phyloP scores from a whole-genome alignment of 2,329 filamentous ascomycete species.

The Pseudogymnoascus verrucosus region DNA sequence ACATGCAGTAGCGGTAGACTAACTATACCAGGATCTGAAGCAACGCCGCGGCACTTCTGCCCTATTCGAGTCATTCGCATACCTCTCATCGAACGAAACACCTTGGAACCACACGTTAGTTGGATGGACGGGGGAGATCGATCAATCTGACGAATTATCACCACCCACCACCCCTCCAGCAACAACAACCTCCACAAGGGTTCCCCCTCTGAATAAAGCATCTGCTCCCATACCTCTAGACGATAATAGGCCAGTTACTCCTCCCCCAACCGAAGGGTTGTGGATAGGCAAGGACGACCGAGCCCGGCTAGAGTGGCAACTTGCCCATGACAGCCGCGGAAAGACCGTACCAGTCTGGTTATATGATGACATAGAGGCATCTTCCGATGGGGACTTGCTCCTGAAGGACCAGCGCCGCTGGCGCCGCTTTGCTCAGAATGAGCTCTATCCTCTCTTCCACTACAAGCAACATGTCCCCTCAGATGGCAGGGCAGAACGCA shows the following conservation, averaged over 20 bases:
- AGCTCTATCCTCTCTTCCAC: slow-evolving; percentile 88
- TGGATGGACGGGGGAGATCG: slow-evolving; percentile 89
- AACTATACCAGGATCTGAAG: slow-evolving; percentile 55
- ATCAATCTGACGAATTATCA: slow-evolving; percentile 39
- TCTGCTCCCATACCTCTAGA: slow-evolving; percentile 75
- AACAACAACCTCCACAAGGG: slow-evolving; percentile 36
- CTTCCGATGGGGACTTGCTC: slow-evolving; percentile 55
- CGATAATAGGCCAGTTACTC: slow-evolving; percentile 46
- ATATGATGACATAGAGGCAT: slow-evolving; percentile 62
- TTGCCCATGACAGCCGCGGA: slow-evolving; percentile 65
- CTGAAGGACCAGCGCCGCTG: slow-evolving; percentile 79
- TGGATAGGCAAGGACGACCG: slow-evolving; percentile 65
- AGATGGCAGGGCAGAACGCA: slow-evolving; percentile 71
- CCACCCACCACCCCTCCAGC: slow-evolving; percentile 42
- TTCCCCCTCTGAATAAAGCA: slow-evolving; percentile 59
- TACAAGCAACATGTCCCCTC: slow-evolving; percentile 92
- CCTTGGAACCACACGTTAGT: slow-evolving; percentile 90
- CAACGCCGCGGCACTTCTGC: slow-evolving; percentile 81
- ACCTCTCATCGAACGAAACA: slow-evolving; percentile 74
- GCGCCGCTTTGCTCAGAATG: slow-evolving; percentile 84
- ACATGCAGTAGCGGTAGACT: neutral
- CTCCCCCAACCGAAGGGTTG: slow-evolving; percentile 58
- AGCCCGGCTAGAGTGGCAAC: slow-evolving; percentile 62
- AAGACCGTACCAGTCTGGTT: slow-evolving; percentile 86
- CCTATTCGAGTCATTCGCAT: slow-evolving; percentile 81